Conservation (phyloP, 768 basidiomycete genomes). For the Leccinum subgranulosum region DNA sequence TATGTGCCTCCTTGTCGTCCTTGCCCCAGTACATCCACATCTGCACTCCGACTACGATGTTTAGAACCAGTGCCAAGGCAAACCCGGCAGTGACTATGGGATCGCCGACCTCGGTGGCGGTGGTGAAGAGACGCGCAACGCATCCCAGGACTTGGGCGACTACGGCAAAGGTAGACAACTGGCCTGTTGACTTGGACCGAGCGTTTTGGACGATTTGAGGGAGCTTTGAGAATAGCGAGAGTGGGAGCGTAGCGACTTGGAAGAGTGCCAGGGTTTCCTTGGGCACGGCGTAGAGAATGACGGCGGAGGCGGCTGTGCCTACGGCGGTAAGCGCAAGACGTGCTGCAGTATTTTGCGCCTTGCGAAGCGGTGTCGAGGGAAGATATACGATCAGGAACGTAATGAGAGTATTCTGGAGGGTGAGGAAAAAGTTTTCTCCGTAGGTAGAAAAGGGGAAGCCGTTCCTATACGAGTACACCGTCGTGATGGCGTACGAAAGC, state of each 20-base stretch:
- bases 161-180: slow-evolving; percentile 92
- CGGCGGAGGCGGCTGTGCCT: slow-evolving; percentile 32
- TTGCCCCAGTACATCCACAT: slow-evolving; percentile 83
- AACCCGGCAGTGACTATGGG: slow-evolving; percentile 79
- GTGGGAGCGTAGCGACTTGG: slow-evolving; percentile 84
- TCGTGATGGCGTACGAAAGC: slow-evolving; percentile 82
- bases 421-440: slow-evolving; percentile 94
- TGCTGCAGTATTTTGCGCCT: slow-evolving; percentile 27
- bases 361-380: slow-evolving; percentile 33
- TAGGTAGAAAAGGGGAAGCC: slow-evolving; percentile 95
- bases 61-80: slow-evolving; percentile 75
- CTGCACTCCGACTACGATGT: slow-evolving; percentile 80
- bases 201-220: slow-evolving; percentile 90
- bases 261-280: slow-evolving; percentile 56
- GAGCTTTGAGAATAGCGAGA: slow-evolving; percentile 88
- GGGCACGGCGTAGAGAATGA: slow-evolving; percentile 49
- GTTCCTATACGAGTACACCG: slow-evolving; percentile 83
- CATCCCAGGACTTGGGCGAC: slow-evolving; percentile 86
- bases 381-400: slow-evolving; percentile 83
- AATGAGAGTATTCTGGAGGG: slow-evolving; percentile 84
- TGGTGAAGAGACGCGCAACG: slow-evolving; percentile 91
- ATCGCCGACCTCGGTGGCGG: slow-evolving; percentile 86
- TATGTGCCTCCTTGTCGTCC: slow-evolving; percentile 34
- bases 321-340: slow-evolving; percentile 31
- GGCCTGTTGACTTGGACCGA: slow-evolving; percentile 76